phyloP scores from a whole-genome alignment of 768 basidiomycete species.

The Lactarius deliciosus region DNA sequence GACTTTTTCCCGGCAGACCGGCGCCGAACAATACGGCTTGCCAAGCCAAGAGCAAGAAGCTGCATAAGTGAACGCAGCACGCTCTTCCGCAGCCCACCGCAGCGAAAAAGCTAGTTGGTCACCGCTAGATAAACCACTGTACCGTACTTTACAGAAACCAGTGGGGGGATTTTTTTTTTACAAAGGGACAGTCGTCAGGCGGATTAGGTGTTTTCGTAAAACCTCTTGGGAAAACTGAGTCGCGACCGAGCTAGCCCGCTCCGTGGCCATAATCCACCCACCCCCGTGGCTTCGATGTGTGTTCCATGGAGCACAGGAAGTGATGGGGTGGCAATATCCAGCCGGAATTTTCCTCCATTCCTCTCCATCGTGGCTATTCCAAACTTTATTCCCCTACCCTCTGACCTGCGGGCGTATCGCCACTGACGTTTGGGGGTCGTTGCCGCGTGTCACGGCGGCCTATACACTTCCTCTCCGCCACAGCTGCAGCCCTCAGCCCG shows the following conservation, averaged over 20 bases:
- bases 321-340: background rate
- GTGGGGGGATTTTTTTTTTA: no score
- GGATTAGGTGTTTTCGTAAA: background rate
- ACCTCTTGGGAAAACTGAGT: background rate
- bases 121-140: no score
- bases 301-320: background rate
- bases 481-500: no score
- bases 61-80: background rate
- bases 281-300: background rate
- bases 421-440: background rate
- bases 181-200: no score
- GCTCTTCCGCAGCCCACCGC: no score
- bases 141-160: no score
- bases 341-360: background rate
- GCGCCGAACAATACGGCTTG: background rate
- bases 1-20: background rate
- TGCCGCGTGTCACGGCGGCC: background rate
- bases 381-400: background rate
- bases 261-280: no score
- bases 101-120: no score
- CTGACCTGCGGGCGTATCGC: background rate
- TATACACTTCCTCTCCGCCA: no score
- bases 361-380: background rate
- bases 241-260: background rate
- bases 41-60: background rate